These are phyloP conservation scores for Cymbopogon flexuosus DNA, from an alignment of 202 grass and related monocot species.

Conservation along the genomic window DNA sequence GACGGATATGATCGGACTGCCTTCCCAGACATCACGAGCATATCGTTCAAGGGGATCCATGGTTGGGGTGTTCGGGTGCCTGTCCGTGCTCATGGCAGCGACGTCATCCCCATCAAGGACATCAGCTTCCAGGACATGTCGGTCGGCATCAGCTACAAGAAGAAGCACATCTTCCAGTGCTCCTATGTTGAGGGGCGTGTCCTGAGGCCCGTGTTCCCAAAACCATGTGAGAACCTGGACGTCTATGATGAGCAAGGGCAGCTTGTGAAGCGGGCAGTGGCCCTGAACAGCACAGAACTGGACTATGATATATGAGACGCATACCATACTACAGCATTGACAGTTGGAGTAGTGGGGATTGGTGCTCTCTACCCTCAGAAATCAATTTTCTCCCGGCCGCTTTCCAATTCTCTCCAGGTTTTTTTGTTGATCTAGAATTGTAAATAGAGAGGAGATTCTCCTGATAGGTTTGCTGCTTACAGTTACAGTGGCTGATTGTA, in stretches of 20 bases:
- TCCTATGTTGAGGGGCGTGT: conserved; percentile 62
- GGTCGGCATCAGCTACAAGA: conserved; percentile 83
- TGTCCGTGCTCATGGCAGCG: conserved; percentile 72
- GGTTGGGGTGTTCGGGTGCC: conserved; percentile 70
- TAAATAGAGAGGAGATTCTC: conserved; percentile 41
- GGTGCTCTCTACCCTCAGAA: background rate
- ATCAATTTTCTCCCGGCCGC: background rate
- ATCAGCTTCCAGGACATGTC: conserved; percentile 74
- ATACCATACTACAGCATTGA: too few species aligned
- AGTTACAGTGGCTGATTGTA: conserved; percentile 19
- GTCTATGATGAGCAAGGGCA: conserved; percentile 44
- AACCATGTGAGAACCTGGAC: conserved; percentile 77
- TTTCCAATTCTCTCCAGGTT: too few species aligned
- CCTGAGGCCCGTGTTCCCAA: conserved; percentile 56
- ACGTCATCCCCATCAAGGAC: conserved; percentile 67
- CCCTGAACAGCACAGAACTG: conserved; percentile 56
- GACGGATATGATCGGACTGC: conserved; percentile 56
- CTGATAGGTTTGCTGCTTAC: conserved; percentile 14
- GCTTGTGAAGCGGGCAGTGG: conserved; percentile 46
- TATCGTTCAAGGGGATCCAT: conserved; percentile 63
- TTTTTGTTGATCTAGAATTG: conserved; percentile 16
- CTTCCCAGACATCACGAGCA: conserved; percentile 54
- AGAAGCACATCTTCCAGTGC: conserved; percentile 88
- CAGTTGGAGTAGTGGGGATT: background rate
- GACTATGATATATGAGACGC: conserved; percentile 61